phyloP scores from a whole-genome alignment of 208 protist genomes.

The Trypanosoma boissoni region DNA sequence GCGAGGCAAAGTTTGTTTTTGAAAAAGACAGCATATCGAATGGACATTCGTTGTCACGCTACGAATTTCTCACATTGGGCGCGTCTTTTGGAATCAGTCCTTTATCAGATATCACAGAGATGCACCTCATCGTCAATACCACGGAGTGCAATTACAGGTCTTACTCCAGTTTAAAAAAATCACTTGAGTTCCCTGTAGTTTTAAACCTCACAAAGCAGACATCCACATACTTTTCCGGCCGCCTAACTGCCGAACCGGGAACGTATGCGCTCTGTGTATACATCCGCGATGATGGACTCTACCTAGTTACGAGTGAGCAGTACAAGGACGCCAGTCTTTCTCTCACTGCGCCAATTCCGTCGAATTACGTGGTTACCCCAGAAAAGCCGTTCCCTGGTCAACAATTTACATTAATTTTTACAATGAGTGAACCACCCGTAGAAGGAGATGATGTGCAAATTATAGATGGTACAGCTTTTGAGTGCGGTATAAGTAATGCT shows the following conservation, averaged over 20 bases:
- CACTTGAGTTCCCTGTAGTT: slow-evolving; percentile 29
- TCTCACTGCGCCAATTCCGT: slow-evolving; percentile 37
- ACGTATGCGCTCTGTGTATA: slow-evolving; percentile 78
- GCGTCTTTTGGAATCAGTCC: slow-evolving; percentile 36
- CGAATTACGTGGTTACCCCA: slow-evolving; percentile 38
- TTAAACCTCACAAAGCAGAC: slow-evolving; percentile 14
- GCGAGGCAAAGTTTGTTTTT: no score
- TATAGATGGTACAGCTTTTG: slow-evolving; percentile 69
- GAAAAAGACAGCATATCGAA: slow-evolving; percentile 42
- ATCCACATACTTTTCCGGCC: slow-evolving; percentile 26
- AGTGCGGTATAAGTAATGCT: slow-evolving; percentile 75
- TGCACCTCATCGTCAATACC: slow-evolving; percentile 36
- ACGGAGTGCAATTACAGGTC: slow-evolving; percentile 82
- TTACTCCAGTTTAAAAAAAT: slow-evolving; percentile 32
- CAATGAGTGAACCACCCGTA: neutral
- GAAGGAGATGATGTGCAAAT: slow-evolving; percentile 46
- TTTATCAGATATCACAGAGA: slow-evolving; percentile 20
- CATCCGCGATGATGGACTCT: slow-evolving; percentile 50
- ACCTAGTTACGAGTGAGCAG: slow-evolving; percentile 28
- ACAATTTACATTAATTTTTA: slow-evolving; percentile 51
- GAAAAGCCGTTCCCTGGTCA: slow-evolving; percentile 50
- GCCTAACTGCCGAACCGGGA: slow-evolving; percentile 31
- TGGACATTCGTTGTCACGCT: slow-evolving; percentile 42
- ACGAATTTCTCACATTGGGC: slow-evolving; percentile 67
- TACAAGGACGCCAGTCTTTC: slow-evolving; percentile 21